These are phyloP conservation scores for Glycyrrhiza uralensis DNA, from an alignment of 306 rosid species.

Conservation along the genomic window DNA sequence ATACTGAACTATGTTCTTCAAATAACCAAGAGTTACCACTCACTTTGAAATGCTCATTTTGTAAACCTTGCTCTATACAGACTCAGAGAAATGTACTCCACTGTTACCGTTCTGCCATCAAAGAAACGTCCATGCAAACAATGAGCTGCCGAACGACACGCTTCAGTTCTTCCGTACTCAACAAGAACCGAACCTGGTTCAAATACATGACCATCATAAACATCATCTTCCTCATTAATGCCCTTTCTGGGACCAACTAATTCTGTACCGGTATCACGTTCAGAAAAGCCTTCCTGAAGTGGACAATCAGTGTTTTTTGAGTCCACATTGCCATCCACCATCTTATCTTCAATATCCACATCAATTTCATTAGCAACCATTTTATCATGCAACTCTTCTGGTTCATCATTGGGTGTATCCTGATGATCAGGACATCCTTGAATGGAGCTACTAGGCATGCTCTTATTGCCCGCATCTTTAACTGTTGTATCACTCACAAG, in stretches of 20 bases:
- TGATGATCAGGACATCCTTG: conserved; percentile 31
- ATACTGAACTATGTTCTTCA: neutral
- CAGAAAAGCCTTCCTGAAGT: conserved; percentile 28
- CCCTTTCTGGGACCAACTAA: conserved; percentile 19
- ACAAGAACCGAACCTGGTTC: conserved; percentile 70
- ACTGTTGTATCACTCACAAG: conserved; percentile 20
- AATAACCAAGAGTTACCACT: neutral
- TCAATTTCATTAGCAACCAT: conserved; percentile 25
- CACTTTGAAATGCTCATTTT: conserved; percentile 35
- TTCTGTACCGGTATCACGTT: conserved; percentile 31
- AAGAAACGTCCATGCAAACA: conserved; percentile 72
- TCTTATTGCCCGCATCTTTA: conserved; percentile 9
- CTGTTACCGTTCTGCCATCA: conserved; percentile 62
- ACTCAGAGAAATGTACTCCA: conserved; percentile 55
- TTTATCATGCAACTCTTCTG: conserved; percentile 26
- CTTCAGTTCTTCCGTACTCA: conserved; percentile 80
- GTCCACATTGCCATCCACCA: conserved; percentile 2
- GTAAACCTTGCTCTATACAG: conserved; percentile 54
- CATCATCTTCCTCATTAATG: conserved; percentile 27
- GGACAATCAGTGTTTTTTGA: conserved; percentile 16
- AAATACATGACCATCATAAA: conserved; percentile 31
- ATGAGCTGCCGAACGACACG: conserved; percentile 68
- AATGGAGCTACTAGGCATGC: neutral
- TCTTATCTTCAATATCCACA: conserved; percentile 31
- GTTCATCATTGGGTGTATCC: conserved; percentile 31